A percentile compares a stretch with the other conserved stretches of the same genome.
These are phyloP conservation scores for Pseudogymnoascus sp. DNA, from an alignment of 2,329 filamentous ascomycete genomes.

Conservation along the genomic window DNA sequence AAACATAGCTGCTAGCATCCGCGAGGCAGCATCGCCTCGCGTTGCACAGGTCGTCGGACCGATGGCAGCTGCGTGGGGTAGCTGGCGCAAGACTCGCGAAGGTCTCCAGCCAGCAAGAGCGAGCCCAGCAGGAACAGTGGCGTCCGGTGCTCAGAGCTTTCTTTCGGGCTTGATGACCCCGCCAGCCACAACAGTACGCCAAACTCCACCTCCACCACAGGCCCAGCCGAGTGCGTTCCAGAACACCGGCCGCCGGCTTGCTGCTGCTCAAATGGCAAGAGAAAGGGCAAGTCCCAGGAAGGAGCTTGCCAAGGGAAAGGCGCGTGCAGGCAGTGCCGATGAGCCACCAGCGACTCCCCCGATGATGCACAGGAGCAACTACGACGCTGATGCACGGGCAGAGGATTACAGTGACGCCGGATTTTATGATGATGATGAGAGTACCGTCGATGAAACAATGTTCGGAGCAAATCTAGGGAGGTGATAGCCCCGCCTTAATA, in stretches of 20 bases:
- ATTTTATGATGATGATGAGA: constrained; percentile 31
- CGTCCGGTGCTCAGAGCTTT: constrained; percentile 49
- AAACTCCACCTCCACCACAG: constrained; percentile 42
- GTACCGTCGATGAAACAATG: constrained; percentile 16
- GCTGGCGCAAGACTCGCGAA: constrained; percentile 66
- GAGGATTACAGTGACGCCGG: constrained; percentile 39
- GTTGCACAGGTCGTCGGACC: constrained; percentile 75
- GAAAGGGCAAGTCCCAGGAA: constrained; percentile 6
- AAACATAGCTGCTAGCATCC: constrained; percentile 69
- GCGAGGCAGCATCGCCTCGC: constrained; percentile 64
- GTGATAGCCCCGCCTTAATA: constrained; percentile 5
- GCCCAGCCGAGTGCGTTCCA: constrained; percentile 49
- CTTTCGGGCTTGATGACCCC: constrained; percentile 81
- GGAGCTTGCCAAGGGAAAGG: neutral
- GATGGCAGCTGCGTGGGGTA: constrained; percentile 87
- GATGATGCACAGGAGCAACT: constrained; percentile 52
- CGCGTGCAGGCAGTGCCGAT: constrained; percentile 30
- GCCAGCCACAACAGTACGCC: constrained; percentile 60
- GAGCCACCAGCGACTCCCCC: constrained; percentile 44
- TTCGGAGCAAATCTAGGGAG: constrained; percentile 12
- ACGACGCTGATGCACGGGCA: constrained; percentile 54
- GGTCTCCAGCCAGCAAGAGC: constrained; percentile 35
- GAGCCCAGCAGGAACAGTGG: constrained; percentile 34
- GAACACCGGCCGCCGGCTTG: constrained; percentile 52
- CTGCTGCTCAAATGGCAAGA: constrained; percentile 40